phyloP scores from a whole-genome alignment of 768 basidiomycete genomes.

The Austroboletus festivus region DNA sequence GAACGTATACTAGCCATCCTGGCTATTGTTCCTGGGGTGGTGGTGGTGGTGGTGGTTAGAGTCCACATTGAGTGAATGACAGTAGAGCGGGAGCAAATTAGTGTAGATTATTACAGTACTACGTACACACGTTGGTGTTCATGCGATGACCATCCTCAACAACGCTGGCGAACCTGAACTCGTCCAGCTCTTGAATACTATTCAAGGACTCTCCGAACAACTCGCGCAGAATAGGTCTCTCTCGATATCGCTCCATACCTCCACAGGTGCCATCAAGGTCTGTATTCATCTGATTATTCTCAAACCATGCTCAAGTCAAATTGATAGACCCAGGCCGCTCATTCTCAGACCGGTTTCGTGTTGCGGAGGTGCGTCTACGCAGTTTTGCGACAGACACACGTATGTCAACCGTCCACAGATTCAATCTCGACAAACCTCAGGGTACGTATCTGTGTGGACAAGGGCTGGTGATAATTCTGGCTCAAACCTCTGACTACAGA shows the following conservation, averaged over 20 bases:
- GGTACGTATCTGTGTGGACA: conserved; percentile 44
- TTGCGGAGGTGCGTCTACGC: conserved; percentile 59
- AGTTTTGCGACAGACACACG: neutral
- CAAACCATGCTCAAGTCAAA: neutral
- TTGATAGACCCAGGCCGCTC: conserved; percentile 75
- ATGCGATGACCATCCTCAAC: conserved; percentile 57
- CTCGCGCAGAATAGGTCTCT: conserved; percentile 73
- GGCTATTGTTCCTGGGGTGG: no score
- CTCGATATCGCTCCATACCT: conserved; percentile 67
- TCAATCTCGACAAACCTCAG: conserved; percentile 85
- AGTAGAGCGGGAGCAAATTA: conserved; percentile 11
- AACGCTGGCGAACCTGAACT: conserved; percentile 53
- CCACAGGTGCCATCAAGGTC: conserved; percentile 81
- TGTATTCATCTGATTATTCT: conserved; percentile 13
- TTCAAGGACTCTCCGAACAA: conserved; percentile 81
- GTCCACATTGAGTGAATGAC: conserved; percentile 1
- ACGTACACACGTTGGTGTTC: neutral
- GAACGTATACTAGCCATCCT: no score
- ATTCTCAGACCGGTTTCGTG: conserved; percentile 90
- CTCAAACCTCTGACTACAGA: conserved; percentile 47
- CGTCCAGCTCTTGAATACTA: conserved; percentile 58
- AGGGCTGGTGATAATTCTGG: neutral
- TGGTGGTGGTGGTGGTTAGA: no score
- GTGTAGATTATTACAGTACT: no score
- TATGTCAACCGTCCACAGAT: conserved; percentile 39